Percentiles rank a stretch among this genome's conserved stretches.
phyloP scores from a whole-genome alignment of 78 protist species.

The Dictyostelium capitatum region DNA sequence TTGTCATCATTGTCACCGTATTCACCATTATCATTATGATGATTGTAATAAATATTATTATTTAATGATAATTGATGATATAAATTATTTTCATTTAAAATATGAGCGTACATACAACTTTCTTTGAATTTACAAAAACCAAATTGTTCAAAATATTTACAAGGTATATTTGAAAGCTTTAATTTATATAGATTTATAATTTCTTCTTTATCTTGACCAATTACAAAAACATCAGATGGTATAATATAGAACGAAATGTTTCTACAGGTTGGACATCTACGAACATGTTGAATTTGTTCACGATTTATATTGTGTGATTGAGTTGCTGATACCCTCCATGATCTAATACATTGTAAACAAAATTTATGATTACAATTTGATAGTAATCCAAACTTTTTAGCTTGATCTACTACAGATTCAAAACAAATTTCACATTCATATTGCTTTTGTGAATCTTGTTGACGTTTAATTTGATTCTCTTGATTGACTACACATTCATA shows the following conservation, averaged over 20 bases:
- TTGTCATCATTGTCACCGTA: no score
- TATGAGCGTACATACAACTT: constrained; percentile 31
- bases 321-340: constrained; percentile 19
- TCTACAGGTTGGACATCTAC: constrained; percentile 67
- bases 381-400: constrained; percentile 41
- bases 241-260: constrained; percentile 21
- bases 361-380: constrained; percentile 58
- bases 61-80: background rate
- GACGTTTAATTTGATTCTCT: background rate
- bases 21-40: no score
- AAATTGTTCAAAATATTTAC: constrained; percentile 42
- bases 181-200: constrained; percentile 26
- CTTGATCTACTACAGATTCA: constrained; percentile 34
- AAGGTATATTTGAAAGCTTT: constrained; percentile 38
- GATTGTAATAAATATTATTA: no score
- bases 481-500: constrained; percentile 10
- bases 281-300: constrained; percentile 7
- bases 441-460: constrained; percentile 11
- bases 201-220: constrained; percentile 39
- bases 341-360: constrained; percentile 66
- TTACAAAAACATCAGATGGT: constrained; percentile 47
- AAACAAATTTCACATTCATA: constrained; percentile 63
- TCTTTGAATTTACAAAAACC: constrained; percentile 46
- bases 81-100: background rate
- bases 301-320: background rate